Percentiles rank a stretch among this genome's conserved stretches.
Conservation (phyloP, 2,329 filamentous ascomycete genomes). For the Sordariomycetes sp. region DNA sequence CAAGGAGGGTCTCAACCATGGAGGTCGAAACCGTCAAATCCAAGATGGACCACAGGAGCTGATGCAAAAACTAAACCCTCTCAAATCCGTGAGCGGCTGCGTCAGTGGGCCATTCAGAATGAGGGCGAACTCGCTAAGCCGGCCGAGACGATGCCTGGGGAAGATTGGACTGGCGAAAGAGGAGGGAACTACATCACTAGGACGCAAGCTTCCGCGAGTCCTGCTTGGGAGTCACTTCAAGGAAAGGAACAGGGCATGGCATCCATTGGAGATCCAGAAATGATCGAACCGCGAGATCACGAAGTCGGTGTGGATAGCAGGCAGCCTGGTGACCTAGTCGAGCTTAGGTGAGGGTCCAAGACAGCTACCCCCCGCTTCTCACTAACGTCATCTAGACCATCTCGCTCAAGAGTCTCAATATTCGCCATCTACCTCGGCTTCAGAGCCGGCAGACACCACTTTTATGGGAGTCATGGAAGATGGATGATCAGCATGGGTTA, state of each 20-base stretch:
- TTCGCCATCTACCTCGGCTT: slow-evolving; percentile 45
- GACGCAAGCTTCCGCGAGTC: slow-evolving; percentile 21
- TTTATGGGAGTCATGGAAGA: slow-evolving; percentile 43
- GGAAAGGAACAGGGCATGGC: slow-evolving; percentile 12
- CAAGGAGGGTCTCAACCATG: no score
- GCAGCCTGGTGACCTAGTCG: slow-evolving; percentile 41
- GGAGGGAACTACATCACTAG: slow-evolving; percentile 21
- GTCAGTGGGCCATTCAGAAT: slow-evolving; percentile 30
- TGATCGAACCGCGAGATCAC: background rate
- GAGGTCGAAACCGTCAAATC: no score
- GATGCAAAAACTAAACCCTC: no score
- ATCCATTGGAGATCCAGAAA: slow-evolving; percentile 4
- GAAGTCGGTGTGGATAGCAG: slow-evolving; percentile 12
- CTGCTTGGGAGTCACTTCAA: slow-evolving; percentile 19
- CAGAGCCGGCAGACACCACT: slow-evolving; percentile 41
- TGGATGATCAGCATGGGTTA: slow-evolving; percentile 33
- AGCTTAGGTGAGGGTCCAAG: slow-evolving; percentile 27
- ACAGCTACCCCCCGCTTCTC: background rate
- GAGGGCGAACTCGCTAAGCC: slow-evolving; percentile 8
- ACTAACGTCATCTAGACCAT: slow-evolving; percentile 12
- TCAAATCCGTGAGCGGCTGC: slow-evolving; percentile 33
- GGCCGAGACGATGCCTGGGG: no score
- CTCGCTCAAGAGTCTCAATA: slow-evolving; percentile 32
- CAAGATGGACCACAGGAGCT: no score
- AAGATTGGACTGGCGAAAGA: no score